phyloP scores from a whole-genome alignment of 192 early-diverging fungal species.

The Jimgerdemannia lactiflua region DNA sequence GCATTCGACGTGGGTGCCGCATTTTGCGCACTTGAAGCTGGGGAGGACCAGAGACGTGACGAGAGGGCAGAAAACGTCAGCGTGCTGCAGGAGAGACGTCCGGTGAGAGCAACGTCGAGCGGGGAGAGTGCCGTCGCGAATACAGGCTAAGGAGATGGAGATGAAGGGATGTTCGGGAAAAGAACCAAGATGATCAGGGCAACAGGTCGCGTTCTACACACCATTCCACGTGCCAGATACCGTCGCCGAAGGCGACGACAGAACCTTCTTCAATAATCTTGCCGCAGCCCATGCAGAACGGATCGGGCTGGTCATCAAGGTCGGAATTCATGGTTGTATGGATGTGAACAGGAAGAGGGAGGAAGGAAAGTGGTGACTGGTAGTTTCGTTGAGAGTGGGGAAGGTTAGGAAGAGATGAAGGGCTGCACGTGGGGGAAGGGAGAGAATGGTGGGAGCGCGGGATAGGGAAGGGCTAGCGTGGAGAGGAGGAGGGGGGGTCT shows the following conservation, averaged over 20 bases:
- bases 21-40: conserved; percentile 79
- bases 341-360: no score
- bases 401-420: no score
- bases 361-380: no score
- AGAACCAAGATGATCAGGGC: neutral
- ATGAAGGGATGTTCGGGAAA: neutral
- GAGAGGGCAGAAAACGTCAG: neutral
- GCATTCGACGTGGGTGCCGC: conserved; percentile 65
- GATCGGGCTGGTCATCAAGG: conserved; percentile 41
- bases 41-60: neutral
- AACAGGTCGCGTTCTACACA: conserved; percentile 29
- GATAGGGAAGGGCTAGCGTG: no score
- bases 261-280: conserved; percentile 69
- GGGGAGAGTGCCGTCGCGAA: no score
- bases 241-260: conserved; percentile 78
- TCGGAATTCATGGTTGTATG: neutral
- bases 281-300: conserved; percentile 67
- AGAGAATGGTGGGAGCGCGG: no score
- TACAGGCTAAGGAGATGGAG: no score
- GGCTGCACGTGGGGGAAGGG: no score
- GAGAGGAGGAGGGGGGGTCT: no score
- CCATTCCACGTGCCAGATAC: conserved; percentile 81
- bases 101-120: neutral
- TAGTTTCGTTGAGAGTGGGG: no score
- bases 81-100: no score